Percentiles rank a stretch among this genome's conserved stretches.
phyloP scores from a whole-genome alignment of 164 flowering plant genomes.

The Liquidambar formosana region DNA sequence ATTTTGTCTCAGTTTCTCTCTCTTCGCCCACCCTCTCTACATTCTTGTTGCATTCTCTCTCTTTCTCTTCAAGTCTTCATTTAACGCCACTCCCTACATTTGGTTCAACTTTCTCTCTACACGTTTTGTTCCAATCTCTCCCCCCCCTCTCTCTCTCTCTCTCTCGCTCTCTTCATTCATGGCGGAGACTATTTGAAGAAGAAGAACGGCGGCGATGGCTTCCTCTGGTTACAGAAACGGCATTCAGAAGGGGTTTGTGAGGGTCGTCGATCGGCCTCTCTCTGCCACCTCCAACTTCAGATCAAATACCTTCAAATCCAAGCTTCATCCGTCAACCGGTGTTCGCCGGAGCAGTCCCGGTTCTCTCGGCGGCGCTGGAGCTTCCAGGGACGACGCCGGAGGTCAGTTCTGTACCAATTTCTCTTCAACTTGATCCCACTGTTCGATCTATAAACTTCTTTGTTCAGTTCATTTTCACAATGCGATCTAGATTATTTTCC shows the following conservation, averaged over 20 bases:
- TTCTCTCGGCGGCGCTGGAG: slow-evolving; percentile 33
- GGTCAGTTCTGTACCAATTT: slow-evolving; percentile 26
- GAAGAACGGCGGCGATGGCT: slow-evolving; percentile 24
- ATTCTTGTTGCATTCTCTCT: too few relatives aligned
- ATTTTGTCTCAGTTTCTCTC: too few relatives aligned
- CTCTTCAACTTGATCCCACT: not conserved
- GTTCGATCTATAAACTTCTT: too few relatives aligned
- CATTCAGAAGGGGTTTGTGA: slow-evolving; percentile 11
- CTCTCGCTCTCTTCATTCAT: not conserved
- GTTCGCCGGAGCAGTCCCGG: slow-evolving; percentile 42
- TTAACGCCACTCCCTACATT: not conserved
- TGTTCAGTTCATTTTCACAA: too few relatives aligned
- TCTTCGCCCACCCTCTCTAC: too few relatives aligned
- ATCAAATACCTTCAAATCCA: slow-evolving; percentile 45
- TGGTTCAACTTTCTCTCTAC: not conserved
- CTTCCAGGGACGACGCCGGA: slow-evolving; percentile 30
- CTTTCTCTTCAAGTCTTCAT: not conserved
- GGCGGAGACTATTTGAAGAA: slow-evolving; percentile 1
- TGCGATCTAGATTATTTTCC: too few relatives aligned
- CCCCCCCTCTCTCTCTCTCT: too few relatives aligned
- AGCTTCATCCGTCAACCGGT: slow-evolving; percentile 28
- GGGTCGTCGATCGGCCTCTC: not conserved
- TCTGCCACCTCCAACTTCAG: slow-evolving; percentile 25
- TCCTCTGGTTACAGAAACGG: slow-evolving; percentile 34
- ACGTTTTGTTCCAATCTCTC: too few relatives aligned